These are phyloP conservation scores for Hymenoscyphus infarciens DNA, from an alignment of 2,329 filamentous ascomycete species.

Conservation along the genomic window DNA sequence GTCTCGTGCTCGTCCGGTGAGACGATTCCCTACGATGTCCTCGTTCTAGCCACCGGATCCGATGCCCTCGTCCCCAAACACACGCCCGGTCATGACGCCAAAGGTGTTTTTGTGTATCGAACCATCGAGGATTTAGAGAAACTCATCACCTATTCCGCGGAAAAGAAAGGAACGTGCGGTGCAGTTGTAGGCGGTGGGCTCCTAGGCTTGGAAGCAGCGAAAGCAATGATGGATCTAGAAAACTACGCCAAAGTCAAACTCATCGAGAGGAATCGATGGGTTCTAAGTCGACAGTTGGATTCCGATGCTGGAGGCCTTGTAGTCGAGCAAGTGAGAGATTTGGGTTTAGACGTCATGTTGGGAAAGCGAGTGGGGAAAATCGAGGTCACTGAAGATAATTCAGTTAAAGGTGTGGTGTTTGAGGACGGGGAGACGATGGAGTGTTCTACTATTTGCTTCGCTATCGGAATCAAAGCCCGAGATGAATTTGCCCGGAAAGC, in stretches of 20 bases:
- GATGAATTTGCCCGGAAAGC: conserved; percentile 71
- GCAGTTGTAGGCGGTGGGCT: conserved; percentile 81
- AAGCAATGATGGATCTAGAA: conserved; percentile 84
- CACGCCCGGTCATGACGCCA: conserved; percentile 74
- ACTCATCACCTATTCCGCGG: conserved; percentile 69
- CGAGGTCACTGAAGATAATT: conserved; percentile 62
- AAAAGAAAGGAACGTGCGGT: conserved; percentile 64
- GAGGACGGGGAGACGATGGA: conserved; percentile 76
- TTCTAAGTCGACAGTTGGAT: conserved; percentile 79
- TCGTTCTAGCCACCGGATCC: conserved; percentile 83
- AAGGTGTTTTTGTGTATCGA: conserved; percentile 84
- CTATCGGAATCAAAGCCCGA: conserved; percentile 77
- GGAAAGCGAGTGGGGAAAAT: conserved; percentile 71
- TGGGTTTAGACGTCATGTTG: conserved; percentile 79
- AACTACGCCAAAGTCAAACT: conserved; percentile 71
- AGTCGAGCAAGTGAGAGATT: conserved; percentile 71
- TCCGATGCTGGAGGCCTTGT: conserved; percentile 77
- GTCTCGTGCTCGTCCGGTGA: conserved; percentile 69
- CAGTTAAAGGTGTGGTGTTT: conserved; percentile 70
- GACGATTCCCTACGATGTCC: conserved; percentile 69
- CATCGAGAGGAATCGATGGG: conserved; percentile 79
- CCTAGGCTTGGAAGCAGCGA: conserved; percentile 82
- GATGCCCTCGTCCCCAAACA: conserved; percentile 67
- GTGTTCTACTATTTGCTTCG: conserved; percentile 82
- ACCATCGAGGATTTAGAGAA: conserved; percentile 77